phyloP scores from a whole-genome alignment of 345 rosid genomes.

The Salix arbutifolia region DNA sequence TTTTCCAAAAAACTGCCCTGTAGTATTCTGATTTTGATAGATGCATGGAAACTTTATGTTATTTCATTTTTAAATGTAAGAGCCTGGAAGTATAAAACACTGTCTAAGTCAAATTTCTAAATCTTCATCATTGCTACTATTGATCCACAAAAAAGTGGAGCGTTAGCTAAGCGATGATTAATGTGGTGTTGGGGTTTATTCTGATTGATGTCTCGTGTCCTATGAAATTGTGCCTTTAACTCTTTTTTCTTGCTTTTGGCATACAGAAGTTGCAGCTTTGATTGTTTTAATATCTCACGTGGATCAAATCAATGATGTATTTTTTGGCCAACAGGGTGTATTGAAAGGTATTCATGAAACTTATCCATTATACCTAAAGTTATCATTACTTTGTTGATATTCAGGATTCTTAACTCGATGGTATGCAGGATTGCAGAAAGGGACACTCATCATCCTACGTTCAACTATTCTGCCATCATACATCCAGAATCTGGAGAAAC shows the following conservation, averaged over 20 bases:
- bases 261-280: conserved; percentile 65
- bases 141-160: too few species aligned
- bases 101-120: neutral
- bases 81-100: neutral
- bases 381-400: conserved; percentile 3
- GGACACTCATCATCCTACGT: conserved; percentile 50
- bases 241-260: neutral
- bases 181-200: neutral
- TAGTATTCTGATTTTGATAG: neutral
- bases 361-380: conserved; percentile 12
- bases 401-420: neutral
- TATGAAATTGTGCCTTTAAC: neutral
- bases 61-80: neutral
- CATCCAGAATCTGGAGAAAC: conserved; percentile 57
- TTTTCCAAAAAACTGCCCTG: neutral
- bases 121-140: neutral
- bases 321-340: conserved; percentile 57
- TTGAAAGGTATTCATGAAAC: conserved; percentile 45
- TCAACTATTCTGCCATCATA: conserved; percentile 44
- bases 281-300: conserved; percentile 56
- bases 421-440: conserved; percentile 54
- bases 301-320: conserved; percentile 51
- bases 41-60: neutral
- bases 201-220: neutral
- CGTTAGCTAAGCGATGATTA: neutral